Base-by-base conservation (phyloP, 768 basidiomycete species). In the Neoboletus subvelutipes region DNA sequence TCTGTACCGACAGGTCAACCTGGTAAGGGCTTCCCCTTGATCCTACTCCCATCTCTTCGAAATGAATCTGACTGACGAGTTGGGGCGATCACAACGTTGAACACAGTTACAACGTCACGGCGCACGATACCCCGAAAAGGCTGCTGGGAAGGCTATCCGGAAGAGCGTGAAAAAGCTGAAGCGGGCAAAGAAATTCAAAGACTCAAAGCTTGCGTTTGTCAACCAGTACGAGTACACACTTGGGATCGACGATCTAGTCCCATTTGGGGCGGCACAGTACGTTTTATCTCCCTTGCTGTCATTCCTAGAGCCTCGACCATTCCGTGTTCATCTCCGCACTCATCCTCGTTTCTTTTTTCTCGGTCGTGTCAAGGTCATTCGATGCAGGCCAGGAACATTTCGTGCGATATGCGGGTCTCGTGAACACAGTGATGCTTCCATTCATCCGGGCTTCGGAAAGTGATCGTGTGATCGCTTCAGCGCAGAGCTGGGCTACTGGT, bases 101-200 rank as follows among this genome's bases (percentile, higher is more conserved):
- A 26, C 24, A 36, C 9, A 90, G 88, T 71, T 92, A 3, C 86
- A 90, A 70, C 77, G 91, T 3, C 90, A 94, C 64, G 90, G 89
- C 4, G 85, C 88, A 0, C 82, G 91, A 29, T 90, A 77, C 64
- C 91, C 91, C 0, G 88, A 86, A 0, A 64, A 71, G 2, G 74
- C 76, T 2, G 75, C 80, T 11, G 69, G 72, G 1, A 58, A 62
- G 9, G 56, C 63, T 24, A 87, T 86, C 10, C 52, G 66, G 15
- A 63, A 67, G 9, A 80, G 84, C 0, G 63, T 94, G 12, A 56
- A 66, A 8, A 87, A 85, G 63, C 73, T 92, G 0, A 68, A 83
- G 57, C 63, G 73, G 0, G 85, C 77, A 9, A 65, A 69, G 0
- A 58, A 68, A 4, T 83, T 77, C 65, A 69, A 67, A 0, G 79